Evolutionary conservation across 73 alveolate species (phyloP).

Genomic region (Effrenium voratum): DNA sequence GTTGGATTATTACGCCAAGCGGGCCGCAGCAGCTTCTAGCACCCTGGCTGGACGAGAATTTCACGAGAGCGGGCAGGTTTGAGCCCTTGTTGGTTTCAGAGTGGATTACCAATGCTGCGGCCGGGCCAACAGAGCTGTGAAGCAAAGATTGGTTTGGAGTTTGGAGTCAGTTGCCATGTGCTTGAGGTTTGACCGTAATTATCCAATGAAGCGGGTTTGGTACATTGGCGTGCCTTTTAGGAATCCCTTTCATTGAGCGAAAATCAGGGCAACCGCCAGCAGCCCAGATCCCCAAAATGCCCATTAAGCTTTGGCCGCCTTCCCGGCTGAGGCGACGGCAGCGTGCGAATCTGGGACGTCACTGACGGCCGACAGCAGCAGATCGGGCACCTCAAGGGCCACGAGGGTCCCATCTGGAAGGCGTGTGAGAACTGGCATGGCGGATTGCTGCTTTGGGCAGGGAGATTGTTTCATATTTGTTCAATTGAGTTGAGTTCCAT

Average conservation of each 20-base stretch:
- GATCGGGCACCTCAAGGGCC: slow-evolving; percentile 86
- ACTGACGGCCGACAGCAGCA: slow-evolving; percentile 84
- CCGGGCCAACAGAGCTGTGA: not conserved
- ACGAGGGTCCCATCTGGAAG: slow-evolving; percentile 92
- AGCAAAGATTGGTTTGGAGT: too few species aligned
- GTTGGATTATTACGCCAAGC: slow-evolving; percentile 88
- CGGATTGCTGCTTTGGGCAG: not conserved
- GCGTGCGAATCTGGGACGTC: slow-evolving; percentile 90
- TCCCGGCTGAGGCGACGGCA: slow-evolving; percentile 70
- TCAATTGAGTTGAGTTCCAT: too few species aligned
- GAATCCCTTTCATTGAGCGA: too few species aligned
- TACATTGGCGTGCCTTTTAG: too few species aligned
- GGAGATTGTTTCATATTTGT: too few species aligned
- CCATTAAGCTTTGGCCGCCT: too few species aligned
- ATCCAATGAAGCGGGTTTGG: too few species aligned
- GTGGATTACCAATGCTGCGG: not conserved
- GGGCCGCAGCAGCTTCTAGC: slow-evolving; percentile 83
- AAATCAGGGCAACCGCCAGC: too few species aligned
- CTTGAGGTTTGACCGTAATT: too few species aligned
- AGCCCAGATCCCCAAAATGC: too few species aligned
- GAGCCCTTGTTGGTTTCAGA: not conserved
- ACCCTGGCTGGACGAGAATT: not conserved
- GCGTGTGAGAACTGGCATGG: not conserved
- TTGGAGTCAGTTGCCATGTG: too few species aligned
- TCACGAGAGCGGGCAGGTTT: not conserved